These are phyloP conservation scores for Dactylellina drechsleri DNA, from an alignment of 2,329 filamentous ascomycete species.

Conservation along the genomic window DNA sequence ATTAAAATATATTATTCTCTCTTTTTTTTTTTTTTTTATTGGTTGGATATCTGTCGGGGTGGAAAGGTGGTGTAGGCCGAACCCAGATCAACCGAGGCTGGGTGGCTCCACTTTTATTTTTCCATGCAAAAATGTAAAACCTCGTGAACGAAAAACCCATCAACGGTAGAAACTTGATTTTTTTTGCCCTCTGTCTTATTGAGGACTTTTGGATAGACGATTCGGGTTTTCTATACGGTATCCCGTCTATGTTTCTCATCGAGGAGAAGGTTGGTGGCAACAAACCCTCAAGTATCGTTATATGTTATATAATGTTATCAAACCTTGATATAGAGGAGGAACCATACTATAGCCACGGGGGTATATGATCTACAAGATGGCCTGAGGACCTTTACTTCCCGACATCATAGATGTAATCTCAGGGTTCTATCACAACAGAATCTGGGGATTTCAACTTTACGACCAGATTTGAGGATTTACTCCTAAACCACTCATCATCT, in stretches of 20 bases:
- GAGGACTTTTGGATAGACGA: background rate
- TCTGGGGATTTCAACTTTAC: no score
- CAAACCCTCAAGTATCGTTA: no score
- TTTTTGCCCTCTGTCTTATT: background rate
- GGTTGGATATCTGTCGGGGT: no score
- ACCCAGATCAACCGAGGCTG: conserved; percentile 10
- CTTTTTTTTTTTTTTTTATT: background rate
- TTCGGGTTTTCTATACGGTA: background rate
- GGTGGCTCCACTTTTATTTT: conserved; percentile 5
- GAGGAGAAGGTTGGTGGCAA: no score
- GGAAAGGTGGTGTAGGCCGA: background rate
- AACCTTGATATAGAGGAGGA: no score
- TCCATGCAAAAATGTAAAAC: background rate
- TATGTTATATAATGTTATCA: no score
- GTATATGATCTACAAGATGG: background rate
- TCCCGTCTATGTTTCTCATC: no score
- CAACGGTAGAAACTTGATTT: conserved; percentile 4
- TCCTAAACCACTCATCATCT: background rate
- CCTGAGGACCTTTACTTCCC: background rate
- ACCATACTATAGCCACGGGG: no score
- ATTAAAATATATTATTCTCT: conserved; percentile 7
- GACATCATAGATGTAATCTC: background rate
- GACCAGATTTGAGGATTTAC: no score
- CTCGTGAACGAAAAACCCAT: background rate
- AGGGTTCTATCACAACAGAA: no score